Evolutionary conservation across 257 asterid species (phyloP), one percentile per base, ranked within the genome.

Genomic region (Lantana camara): DNA sequence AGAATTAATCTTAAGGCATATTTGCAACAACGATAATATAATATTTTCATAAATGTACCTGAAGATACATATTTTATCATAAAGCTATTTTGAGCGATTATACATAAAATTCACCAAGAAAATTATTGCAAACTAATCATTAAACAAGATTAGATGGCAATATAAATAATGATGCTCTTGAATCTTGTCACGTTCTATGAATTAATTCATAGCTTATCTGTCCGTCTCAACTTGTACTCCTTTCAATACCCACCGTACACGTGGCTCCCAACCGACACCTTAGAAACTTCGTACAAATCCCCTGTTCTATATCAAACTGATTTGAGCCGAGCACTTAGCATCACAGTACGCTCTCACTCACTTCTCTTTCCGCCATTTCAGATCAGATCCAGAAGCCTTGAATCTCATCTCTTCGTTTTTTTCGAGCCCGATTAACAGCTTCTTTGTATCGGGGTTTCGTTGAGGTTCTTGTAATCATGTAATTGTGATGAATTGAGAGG

Each of bases 261-360:
- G 84, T 45, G 68, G 19, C 72, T 7, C 17, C 15, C 41, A 37
- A 23, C 74, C 75, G 72, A 67, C 75, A 61, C 73, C 16, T 7
- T 19, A 4, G 62, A 66, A 56, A 41, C 57, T 66, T 32, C 56
- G 37, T 60, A 49, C 55, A 23, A 23, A 34, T 27, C 37, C 66
- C 21, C n/a, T 23, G 3, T 68, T 37, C 74, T 63, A 63, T 67
- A 67, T 73, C 55, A 64, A 20, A 27, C 24, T 27, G 4, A 5
- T 27, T 27, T 2, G 32, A 27, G 5, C 5, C 32, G 32, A 5
- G 5, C 2, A 27, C 32, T 17, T 9, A 14, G 4, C 57, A 23
- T 19, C 10, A 7, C 35, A 41, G 4, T 70, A 44, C 62, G 23
- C 29, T 35, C 13, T 20, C 52, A 19, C 53, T 56, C 57, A 4